phyloP scores from a whole-genome alignment of 1,284 basidiomycete genomes.

The Ganoderma boninense region DNA sequence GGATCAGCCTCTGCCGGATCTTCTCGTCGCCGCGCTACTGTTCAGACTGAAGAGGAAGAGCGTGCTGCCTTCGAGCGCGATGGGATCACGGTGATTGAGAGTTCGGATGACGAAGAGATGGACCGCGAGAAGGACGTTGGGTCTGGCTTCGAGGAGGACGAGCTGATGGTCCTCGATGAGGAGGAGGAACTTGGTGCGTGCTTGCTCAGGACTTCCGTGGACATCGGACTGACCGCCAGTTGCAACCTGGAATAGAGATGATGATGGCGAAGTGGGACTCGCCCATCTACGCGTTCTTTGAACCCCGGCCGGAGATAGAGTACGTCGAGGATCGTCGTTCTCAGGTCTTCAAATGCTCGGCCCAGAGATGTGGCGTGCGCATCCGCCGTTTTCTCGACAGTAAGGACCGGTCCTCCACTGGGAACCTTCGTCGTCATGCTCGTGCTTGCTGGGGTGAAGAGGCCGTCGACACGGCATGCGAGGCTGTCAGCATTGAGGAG shows the following conservation, averaged over 20 bases:
- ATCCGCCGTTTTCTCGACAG: conserved; percentile 5
- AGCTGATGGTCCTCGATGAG: conserved; percentile 42
- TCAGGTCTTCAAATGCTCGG: neutral
- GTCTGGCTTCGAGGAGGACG: conserved; percentile 78
- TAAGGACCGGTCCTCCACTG: neutral
- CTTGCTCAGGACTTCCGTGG: neutral
- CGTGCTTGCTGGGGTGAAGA: neutral
- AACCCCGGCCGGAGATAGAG: neutral
- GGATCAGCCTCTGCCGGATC: too few species aligned
- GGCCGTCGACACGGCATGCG: neutral
- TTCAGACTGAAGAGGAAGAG: conserved; percentile 61
- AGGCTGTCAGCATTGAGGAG: neutral
- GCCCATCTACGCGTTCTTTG: neutral
- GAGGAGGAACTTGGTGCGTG: neutral
- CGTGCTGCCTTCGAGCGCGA: conserved; percentile 81
- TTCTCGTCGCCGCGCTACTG: neutral
- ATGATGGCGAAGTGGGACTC: neutral
- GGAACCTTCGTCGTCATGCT: neutral
- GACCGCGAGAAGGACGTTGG: too few species aligned
- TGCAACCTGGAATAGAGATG: neutral
- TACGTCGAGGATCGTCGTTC: neutral
- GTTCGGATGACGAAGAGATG: too few species aligned
- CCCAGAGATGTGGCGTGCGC: neutral
- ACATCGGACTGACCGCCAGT: too few species aligned
- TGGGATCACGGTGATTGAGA: conserved; percentile 77